Conservation (phyloP, 805 yeast genomes). For the Starmerella bombi region DNA sequence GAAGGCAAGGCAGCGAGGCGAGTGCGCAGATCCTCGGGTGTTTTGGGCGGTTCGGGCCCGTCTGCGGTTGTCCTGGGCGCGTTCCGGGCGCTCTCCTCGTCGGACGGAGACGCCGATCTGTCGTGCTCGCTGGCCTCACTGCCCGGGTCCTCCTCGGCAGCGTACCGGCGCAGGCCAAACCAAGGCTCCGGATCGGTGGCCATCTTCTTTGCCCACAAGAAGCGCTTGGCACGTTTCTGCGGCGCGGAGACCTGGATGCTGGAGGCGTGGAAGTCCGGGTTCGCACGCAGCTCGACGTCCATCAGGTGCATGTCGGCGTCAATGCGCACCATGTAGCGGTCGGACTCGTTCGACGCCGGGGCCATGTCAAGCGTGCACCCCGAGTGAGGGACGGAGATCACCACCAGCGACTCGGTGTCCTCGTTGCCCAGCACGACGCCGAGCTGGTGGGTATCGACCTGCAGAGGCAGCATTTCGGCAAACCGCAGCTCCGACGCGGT, state of each 20-base stretch:
- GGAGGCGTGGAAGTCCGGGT: conserved; percentile 39
- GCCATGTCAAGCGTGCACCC: conserved; percentile 47
- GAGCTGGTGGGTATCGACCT: conserved; percentile 46
- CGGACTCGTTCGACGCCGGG: conserved; percentile 39
- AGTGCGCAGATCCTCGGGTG: conserved; percentile 13
- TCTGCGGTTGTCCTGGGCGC: neutral
- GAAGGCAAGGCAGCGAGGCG: conserved; percentile 25
- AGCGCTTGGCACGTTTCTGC: neutral
- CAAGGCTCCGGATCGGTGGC: conserved; percentile 32
- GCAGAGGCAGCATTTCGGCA: conserved; percentile 43
- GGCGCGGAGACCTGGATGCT: conserved; percentile 6
- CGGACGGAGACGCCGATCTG: neutral
- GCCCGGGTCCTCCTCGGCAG: conserved; percentile 29
- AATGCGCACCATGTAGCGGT: conserved; percentile 39
- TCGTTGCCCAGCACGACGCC: conserved; percentile 70
- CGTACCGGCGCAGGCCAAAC: conserved; percentile 67
- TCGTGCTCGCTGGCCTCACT: neutral
- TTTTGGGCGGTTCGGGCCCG: neutral
- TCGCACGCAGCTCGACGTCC: conserved; percentile 53
- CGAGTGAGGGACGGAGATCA: conserved; percentile 44
- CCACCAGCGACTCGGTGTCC: conserved; percentile 58
- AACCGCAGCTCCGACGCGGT: conserved; percentile 15
- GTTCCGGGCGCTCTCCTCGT: neutral
- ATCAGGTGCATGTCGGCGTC: conserved; percentile 39
- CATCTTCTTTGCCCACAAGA: conserved; percentile 2